These are phyloP conservation scores for Colletotrichum lentis DNA, from an alignment of 2,329 filamentous ascomycete species.

Conservation along the genomic window DNA sequence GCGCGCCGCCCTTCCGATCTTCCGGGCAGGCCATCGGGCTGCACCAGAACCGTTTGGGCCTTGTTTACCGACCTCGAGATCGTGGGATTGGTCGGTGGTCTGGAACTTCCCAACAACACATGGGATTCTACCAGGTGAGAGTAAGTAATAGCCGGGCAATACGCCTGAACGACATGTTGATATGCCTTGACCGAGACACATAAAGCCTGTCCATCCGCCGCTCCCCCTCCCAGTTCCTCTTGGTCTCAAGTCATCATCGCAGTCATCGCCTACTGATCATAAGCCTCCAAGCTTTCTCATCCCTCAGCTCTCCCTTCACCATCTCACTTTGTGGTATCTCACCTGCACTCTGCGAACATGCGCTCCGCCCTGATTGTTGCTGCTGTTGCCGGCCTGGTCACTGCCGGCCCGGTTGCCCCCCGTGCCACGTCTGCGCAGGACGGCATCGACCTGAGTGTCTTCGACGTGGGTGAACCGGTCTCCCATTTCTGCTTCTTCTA, in stretches of 20 bases:
- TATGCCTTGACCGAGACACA: background rate
- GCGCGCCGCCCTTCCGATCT: background rate
- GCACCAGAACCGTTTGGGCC: background rate
- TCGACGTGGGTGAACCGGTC: constrained; percentile 12
- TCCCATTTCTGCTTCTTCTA: too few species aligned
- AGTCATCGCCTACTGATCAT: background rate
- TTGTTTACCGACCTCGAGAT: background rate
- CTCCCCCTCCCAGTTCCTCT: background rate
- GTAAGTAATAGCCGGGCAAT: background rate
- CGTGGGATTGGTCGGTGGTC: background rate
- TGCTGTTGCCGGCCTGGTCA: constrained; percentile 14
- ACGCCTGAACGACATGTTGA: background rate
- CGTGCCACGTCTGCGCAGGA: background rate
- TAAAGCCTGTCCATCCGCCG: background rate
- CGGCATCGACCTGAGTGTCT: constrained; percentile 18
- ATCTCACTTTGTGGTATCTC: background rate
- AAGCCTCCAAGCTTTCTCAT: background rate
- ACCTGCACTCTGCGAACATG: background rate
- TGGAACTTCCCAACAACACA: background rate
- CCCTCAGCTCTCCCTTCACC: too few species aligned
- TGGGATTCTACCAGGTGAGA: background rate
- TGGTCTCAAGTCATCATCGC: background rate
- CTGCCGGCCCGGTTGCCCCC: constrained; percentile 14
- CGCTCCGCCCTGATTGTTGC: constrained; percentile 22
- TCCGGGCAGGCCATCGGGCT: background rate